Percentiles rank a stretch among this genome's conserved stretches.
Conservation (phyloP, 2,329 filamentous ascomycete genomes). For the Dactylellina sp. region DNA sequence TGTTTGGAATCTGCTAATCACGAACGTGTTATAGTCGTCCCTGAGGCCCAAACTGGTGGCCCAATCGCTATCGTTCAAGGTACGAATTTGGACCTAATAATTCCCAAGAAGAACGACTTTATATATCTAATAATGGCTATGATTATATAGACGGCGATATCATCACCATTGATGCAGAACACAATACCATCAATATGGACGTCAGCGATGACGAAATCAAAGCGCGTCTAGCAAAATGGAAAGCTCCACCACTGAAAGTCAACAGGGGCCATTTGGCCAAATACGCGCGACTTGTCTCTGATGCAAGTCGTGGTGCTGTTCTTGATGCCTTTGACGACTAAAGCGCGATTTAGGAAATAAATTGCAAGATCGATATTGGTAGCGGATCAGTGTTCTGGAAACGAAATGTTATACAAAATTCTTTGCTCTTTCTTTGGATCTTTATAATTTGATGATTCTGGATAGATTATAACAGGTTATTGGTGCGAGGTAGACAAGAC, state of each 20-base stretch:
- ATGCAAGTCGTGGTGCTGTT: slow-evolving; percentile 80
- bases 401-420: neutral
- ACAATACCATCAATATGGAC: slow-evolving; percentile 78
- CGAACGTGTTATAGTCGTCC: slow-evolving; percentile 68
- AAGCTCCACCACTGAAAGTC: slow-evolving; percentile 76
- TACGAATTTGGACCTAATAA: slow-evolving; percentile 17
- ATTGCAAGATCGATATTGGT: too few species aligned
- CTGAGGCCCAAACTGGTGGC: slow-evolving; percentile 88
- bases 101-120: neutral
- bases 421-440: neutral
- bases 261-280: slow-evolving; percentile 88
- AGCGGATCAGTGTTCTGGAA: too few species aligned
- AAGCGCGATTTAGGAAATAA: neutral
- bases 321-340: slow-evolving; percentile 54
- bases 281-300: slow-evolving; percentile 86
- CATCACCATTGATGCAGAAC: slow-evolving; percentile 86
- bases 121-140: neutral
- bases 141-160: slow-evolving; percentile 74
- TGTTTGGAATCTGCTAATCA: slow-evolving; percentile 6
- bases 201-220: slow-evolving; percentile 78
- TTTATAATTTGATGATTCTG: slow-evolving; percentile 25
- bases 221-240: slow-evolving; percentile 75
- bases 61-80: slow-evolving; percentile 81
- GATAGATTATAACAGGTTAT: slow-evolving; percentile 28
- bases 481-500: slow-evolving; percentile 31